Percentiles rank a stretch among this genome's conserved stretches.
phyloP scores from a whole-genome alignment of 768 basidiomycete species.

The Tulasnella sp. region DNA sequence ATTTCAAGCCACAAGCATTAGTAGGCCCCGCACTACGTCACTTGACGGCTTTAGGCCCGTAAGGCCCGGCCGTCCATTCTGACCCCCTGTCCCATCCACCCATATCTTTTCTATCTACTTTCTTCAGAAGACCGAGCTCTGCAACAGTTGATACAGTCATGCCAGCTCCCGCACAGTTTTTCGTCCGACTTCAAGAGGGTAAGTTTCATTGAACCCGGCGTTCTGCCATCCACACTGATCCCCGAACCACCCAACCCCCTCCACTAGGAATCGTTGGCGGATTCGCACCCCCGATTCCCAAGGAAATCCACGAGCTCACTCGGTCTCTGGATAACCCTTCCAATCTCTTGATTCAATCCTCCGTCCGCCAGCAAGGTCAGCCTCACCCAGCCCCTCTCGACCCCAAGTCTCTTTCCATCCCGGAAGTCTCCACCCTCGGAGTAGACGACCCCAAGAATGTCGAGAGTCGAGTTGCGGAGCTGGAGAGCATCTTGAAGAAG shows the following conservation, averaged over 20 bases:
- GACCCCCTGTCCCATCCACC: not conserved
- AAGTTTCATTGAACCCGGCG: not conserved
- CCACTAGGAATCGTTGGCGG: slow-evolving; percentile 71
- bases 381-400: slow-evolving; percentile 49
- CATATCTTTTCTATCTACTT: not conserved
- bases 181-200: slow-evolving; percentile 24
- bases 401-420: slow-evolving; percentile 46
- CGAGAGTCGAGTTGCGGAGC: slow-evolving; percentile 56
- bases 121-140: not conserved
- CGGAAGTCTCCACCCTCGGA: not conserved
- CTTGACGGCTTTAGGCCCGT: no score
- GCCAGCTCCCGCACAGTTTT: not conserved
- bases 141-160: not conserved
- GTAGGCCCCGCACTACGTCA: no score
- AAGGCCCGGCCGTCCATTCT: not conserved
- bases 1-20: no score
- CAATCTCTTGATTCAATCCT: slow-evolving; percentile 52
- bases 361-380: slow-evolving; percentile 55
- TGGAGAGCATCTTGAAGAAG: slow-evolving; percentile 60
- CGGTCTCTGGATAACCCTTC: slow-evolving; percentile 45
- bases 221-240: not conserved
- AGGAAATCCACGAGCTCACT: slow-evolving; percentile 58
- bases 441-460: slow-evolving; percentile 43
- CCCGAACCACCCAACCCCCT: not conserved
- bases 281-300: slow-evolving; percentile 69